phyloP scores from a whole-genome alignment of 257 asterid species.

The Salvia rosmarinus region DNA sequence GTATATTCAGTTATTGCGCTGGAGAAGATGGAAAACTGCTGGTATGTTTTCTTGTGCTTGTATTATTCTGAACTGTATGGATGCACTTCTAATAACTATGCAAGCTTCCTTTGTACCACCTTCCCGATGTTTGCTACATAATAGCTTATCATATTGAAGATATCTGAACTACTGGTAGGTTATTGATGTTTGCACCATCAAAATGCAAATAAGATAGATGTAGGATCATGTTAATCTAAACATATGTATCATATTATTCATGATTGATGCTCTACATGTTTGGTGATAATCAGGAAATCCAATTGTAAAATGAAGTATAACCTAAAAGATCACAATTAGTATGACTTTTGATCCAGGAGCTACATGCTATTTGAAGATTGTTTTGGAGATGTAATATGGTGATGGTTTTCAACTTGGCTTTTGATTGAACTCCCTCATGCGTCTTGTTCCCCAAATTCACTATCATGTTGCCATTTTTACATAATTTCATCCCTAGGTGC shows the following conservation, averaged over 20 bases:
- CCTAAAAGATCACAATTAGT: not conserved
- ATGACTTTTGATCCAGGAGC: not conserved
- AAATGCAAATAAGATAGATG: not conserved
- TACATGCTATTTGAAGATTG: constrained; percentile 8
- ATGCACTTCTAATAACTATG: constrained; percentile 20
- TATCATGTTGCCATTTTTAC: not conserved
- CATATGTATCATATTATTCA: not conserved
- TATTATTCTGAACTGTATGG: constrained; percentile 17
- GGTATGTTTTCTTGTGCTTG: constrained; percentile 47
- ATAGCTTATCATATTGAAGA: constrained; percentile 13
- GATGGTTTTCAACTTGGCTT: not conserved
- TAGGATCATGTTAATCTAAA: constrained; percentile 3
- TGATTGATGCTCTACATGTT: constrained; percentile 1
- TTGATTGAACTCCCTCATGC: not conserved
- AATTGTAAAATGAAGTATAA: not conserved
- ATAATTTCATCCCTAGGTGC: not conserved
- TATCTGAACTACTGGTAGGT: not conserved
- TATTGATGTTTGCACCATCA: not conserved
- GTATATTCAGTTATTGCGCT: constrained; percentile 58
- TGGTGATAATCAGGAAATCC: not conserved
- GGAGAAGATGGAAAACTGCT: constrained; percentile 80
- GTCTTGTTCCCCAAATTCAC: not conserved
- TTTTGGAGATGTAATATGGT: not conserved
- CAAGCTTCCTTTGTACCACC: constrained; percentile 10
- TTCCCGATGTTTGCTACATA: not conserved